phyloP scores from a whole-genome alignment of 371 early-diverging fungal species.

The Umbelopsis sp. region DNA sequence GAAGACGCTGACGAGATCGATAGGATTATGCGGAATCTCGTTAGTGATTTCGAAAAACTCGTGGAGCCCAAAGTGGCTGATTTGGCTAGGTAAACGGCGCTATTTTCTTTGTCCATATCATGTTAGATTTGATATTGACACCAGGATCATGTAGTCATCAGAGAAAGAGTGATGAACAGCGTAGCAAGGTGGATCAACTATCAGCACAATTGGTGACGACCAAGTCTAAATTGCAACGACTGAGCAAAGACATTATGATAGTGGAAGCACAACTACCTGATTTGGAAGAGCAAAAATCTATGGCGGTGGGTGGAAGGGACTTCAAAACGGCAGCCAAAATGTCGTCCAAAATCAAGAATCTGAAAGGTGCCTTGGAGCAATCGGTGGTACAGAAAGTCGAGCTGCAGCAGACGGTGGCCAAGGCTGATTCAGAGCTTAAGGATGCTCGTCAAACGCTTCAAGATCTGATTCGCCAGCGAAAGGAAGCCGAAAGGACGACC shows the following conservation, averaged over 20 bases:
- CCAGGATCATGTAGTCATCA: neutral
- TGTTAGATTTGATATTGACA: neutral
- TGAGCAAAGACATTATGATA: conserved; percentile 16
- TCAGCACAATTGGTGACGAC: neutral
- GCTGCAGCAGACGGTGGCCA: neutral
- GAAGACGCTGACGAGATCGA: conserved; percentile 13
- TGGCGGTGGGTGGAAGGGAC: neutral
- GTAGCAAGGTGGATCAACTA: neutral
- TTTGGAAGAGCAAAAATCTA: conserved; percentile 5
- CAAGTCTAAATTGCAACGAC: conserved; percentile 6
- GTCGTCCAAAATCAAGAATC: conserved; percentile 12
- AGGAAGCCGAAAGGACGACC: neutral
- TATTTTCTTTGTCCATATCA: neutral
- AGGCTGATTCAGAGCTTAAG: neutral
- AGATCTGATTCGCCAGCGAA: neutral
- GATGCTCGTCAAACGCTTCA: conserved; percentile 1
- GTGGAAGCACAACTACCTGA: conserved; percentile 5
- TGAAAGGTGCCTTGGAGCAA: conserved; percentile 10
- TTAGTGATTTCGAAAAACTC: conserved; percentile 3
- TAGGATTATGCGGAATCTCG: neutral
- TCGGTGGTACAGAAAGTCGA: neutral
- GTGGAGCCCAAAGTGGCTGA: conserved; percentile 2
- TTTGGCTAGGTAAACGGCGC: neutral
- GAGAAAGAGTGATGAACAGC: neutral
- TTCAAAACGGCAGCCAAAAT: conserved; percentile 10